Evolutionary conservation across 352 stramenopile genomes (phyloP), one percentile per base, ranked within the genome.

Genomic region (Phytophthora gonapodyides): DNA sequence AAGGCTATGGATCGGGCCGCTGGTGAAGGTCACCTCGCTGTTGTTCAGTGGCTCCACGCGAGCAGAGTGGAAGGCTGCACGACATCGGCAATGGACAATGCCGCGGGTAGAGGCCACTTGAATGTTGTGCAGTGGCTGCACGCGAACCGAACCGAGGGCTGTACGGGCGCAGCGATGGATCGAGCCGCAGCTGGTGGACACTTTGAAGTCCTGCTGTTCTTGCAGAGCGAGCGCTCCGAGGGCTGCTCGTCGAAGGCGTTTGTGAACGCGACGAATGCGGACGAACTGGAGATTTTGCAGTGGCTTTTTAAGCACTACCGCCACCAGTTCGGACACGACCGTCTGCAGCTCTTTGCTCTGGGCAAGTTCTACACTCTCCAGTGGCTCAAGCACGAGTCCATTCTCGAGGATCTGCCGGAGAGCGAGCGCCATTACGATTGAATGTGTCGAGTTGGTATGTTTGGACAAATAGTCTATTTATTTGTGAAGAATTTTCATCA

Each of bases 161-260:
- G 71, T 15, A 73, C 64, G 10, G 44, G 57, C 1, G 54, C 41
- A 37, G 71, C 71, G 8, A 80, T 80, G 60, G 68, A 80, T 51
- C 41, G 52, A 33, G 67, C 71, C 7, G 71, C 68, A 8, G 57
- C 38, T 5, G 64, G 64, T 16, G 71, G 71, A n/a, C 67, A 76
- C 43, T 80, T 80, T 9, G 63, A 83, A 10, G 50, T 84, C 2
- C 41, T 84, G 33, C 36, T 71, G 33, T 78, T 70, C 67, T 59
- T 82, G 27, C 59, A 62, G 2, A 62, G 53, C 13, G 52, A 71
- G 27, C 58, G 71, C 7, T 52, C n/a, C 9, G 68, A 69, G 35
- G 58, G 53, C 6, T 73, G 61, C 17, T 71, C 61, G 44, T 47
- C 52, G 0, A 66, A 69, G 24, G 73, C 73, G 17, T 76, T 79